These are phyloP conservation scores for Proliferodiscus dingleyae DNA, from an alignment of 2,329 filamentous ascomycete species.

Conservation along the genomic window DNA sequence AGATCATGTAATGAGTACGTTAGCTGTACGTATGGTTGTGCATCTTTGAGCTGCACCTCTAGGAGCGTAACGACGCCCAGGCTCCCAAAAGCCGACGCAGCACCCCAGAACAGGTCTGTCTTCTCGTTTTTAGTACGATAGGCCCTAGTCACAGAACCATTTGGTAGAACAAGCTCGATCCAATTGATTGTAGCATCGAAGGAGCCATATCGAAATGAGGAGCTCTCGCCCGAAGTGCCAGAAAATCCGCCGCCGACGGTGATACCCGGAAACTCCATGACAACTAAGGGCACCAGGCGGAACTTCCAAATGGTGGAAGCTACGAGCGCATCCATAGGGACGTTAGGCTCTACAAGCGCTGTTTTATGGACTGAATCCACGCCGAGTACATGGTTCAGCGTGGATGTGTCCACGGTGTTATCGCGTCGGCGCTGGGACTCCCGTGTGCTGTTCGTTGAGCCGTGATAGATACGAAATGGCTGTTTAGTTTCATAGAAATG, in stretches of 20 bases:
- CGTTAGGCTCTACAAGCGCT: constrained; percentile 60
- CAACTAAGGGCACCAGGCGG: constrained; percentile 55
- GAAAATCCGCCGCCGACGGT: constrained; percentile 63
- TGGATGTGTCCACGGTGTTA: constrained; percentile 40
- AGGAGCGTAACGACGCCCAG: constrained; percentile 56
- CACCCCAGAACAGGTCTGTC: constrained; percentile 52
- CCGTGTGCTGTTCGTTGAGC: constrained; percentile 49
- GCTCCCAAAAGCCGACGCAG: constrained; percentile 55
- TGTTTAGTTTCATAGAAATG: too few relatives aligned
- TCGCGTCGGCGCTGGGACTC: constrained; percentile 23
- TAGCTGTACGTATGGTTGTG: constrained; percentile 48
- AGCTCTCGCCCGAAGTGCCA: constrained; percentile 62
- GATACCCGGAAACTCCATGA: constrained; percentile 68
- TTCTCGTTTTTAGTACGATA: constrained; percentile 40
- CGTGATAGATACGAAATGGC: constrained; percentile 49
- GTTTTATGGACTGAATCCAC: constrained; percentile 39
- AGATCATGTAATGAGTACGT: constrained; percentile 54
- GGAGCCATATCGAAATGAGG: constrained; percentile 58
- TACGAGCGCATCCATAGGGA: constrained; percentile 61
- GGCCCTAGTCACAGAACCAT: constrained; percentile 50
- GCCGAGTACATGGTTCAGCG: constrained; percentile 41
- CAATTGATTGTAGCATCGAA: constrained; percentile 59
- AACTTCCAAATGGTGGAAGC: constrained; percentile 48
- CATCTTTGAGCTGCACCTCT: constrained; percentile 50
- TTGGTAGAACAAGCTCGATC: constrained; percentile 57